A percentile compares a stretch with the other conserved stretches of the same genome.
Evolutionary conservation across 495 filamentous ascomycete genomes (phyloP).

Genomic region (Schizothecium vesticola): DNA sequence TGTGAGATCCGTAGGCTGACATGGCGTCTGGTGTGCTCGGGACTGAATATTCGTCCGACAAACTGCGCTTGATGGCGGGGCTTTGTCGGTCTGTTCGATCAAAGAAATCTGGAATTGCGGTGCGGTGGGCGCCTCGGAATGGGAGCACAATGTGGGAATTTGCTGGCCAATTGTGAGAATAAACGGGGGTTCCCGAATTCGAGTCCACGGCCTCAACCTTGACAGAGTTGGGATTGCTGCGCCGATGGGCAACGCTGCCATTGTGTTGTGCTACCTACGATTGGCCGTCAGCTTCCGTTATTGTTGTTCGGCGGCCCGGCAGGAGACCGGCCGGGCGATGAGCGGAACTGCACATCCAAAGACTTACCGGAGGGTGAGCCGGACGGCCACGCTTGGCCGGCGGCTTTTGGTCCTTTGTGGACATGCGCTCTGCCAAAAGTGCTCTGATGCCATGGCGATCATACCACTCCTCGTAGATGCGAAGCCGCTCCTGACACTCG

Average conservation of each 20-base stretch:
- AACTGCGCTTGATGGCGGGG: slow-evolving; percentile 17
- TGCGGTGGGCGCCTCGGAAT: neutral
- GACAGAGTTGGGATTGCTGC: slow-evolving; percentile 9
- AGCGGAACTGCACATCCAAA: neutral
- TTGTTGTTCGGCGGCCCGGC: neutral
- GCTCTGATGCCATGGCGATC: slow-evolving; percentile 54
- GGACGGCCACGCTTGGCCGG: slow-evolving; percentile 25
- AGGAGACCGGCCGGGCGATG: neutral
- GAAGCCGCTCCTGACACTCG: slow-evolving; percentile 43
- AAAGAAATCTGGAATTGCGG: slow-evolving; percentile 16
- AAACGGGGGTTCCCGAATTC: neutral
- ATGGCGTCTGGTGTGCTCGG: slow-evolving; percentile 18
- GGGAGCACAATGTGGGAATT: neutral
- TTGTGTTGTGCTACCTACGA: neutral
- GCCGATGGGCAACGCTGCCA: neutral
- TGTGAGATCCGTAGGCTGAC: slow-evolving; percentile 13
- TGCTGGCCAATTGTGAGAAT: neutral
- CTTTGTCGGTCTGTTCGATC: slow-evolving; percentile 17
- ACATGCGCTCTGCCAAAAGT: slow-evolving; percentile 65
- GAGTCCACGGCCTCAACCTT: slow-evolving; percentile 32
- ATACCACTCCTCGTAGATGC: slow-evolving; percentile 68
- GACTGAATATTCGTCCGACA: slow-evolving; percentile 11
- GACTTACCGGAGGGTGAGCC: neutral
- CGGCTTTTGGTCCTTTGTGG: slow-evolving; percentile 63
- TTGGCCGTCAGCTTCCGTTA: neutral